Base-by-base conservation (phyloP, 495 filamentous ascomycete species). In the Collariella sp. region DNA sequence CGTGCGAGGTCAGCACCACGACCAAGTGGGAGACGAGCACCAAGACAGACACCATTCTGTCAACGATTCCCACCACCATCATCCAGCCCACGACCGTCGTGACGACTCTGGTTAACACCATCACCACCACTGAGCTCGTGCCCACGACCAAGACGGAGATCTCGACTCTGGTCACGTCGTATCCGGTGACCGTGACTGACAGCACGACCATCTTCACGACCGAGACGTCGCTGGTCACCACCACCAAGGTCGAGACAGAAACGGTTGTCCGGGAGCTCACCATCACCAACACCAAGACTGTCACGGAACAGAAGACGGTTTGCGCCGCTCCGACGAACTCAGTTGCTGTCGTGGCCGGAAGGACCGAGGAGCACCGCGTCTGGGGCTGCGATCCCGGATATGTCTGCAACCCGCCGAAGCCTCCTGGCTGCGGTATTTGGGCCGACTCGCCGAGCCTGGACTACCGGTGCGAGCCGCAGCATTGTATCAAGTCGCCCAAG, bases 361-460 rank as follows among this genome's bases (percentile, higher is more conserved):
- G 47, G 23, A 63, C 62, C 18, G 24, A 61, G 23, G 24, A 54
- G 5, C 67, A 79, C 38, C 65, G 61, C 33, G 76, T 75, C 1
- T 83, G 75, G 74, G 85, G 85, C 31, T 88, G 85, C 56, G 48
- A 66, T 9, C 81, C 85, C 10, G 84, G 85, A 1, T 80, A 56
- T 13, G 67, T 88, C 19, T 89, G 85, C 66, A 67, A 66, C 38
- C 65, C 67, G 54, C 70, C 77, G 1, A 76, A 72, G 57, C 69
- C 73, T 0, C 63, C 38, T 6, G 63, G 65, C 24, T 86, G 83
- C 62, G 76, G 76, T 54, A 3, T 84, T 16, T 82, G 75, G 62
- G 70, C 69, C 10, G 73, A 75, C 34, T 68, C 78, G 20, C 84
- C 85, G 15, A 68, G 67, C 1, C 54, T 66, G 23, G 58, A 68